phyloP scores from a whole-genome alignment of 345 rosid genomes.

The Balakata baccata region DNA sequence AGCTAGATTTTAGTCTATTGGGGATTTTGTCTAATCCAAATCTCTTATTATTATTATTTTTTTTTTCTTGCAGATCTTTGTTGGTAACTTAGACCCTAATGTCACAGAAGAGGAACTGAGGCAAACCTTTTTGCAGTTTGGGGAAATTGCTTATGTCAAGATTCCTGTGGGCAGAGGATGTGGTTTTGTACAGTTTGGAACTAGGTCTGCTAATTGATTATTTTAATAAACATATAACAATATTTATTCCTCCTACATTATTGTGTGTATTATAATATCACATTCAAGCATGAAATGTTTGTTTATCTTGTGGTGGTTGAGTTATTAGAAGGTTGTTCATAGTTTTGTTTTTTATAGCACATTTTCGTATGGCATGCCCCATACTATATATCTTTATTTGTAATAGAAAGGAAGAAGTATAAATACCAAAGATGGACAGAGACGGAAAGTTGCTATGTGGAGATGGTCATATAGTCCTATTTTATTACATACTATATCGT shows the following conservation, averaged over 20 bases:
- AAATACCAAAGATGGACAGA: slow-evolving; percentile 9
- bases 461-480: slow-evolving; percentile 9
- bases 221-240: not conserved
- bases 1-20: not conserved
- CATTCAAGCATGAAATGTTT: not conserved
- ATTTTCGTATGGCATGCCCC: slow-evolving; percentile 7
- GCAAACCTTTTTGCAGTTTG: slow-evolving; percentile 64
- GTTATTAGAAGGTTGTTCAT: not conserved
- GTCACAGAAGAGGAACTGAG: slow-evolving; percentile 80
- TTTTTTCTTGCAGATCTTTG: slow-evolving; percentile 52
- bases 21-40: slow-evolving; percentile 14
- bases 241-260: not conserved
- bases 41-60: slow-evolving; percentile 20
- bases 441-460: slow-evolving; percentile 12
- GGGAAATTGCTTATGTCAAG: slow-evolving; percentile 71
- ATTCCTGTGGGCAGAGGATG: slow-evolving; percentile 91
- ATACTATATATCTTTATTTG: slow-evolving; percentile 7
- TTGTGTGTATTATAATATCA: not conserved
- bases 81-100: slow-evolving; percentile 80
- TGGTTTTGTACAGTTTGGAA: slow-evolving; percentile 74
- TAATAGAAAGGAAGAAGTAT: slow-evolving; percentile 19
- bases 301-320: not conserved
- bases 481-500: not conserved
- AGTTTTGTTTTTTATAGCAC: not conserved
- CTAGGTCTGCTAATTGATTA: slow-evolving; percentile 47